Percentiles rank a stretch among this genome's conserved stretches.
Conservation (phyloP, 495 filamentous ascomycete species). For the Neurospora discreta region DNA sequence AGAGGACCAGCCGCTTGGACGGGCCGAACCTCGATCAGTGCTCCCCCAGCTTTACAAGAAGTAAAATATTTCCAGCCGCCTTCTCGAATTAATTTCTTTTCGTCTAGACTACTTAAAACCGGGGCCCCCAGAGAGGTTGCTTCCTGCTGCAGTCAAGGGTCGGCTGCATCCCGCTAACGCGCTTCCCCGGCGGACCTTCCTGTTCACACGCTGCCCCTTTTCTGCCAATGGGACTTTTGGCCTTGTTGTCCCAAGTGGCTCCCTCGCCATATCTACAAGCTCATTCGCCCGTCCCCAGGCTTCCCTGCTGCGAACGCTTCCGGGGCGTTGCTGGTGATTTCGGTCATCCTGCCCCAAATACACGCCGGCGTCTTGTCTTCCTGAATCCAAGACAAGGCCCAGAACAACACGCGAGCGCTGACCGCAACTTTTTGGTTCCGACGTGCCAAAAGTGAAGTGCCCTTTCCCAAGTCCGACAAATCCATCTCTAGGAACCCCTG, state of each 20-base stretch:
- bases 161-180: not conserved
- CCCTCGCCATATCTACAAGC: not conserved
- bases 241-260: not conserved
- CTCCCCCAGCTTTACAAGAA: not conserved
- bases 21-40: not conserved
- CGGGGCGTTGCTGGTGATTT: not conserved
- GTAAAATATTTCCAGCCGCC: not conserved
- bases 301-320: not conserved
- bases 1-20: not conserved
- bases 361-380: not conserved
- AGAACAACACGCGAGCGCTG: not conserved
- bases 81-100: not conserved
- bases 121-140: not conserved
- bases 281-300: not conserved
- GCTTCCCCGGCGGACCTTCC: not conserved
- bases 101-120: not conserved
- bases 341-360: not conserved
- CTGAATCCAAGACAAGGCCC: not conserved
- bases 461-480: not conserved
- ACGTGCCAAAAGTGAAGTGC: not conserved
- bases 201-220: not conserved
- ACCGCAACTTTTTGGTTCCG: not conserved
- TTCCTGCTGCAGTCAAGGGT: not conserved
- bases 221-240: not conserved
- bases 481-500: not conserved